A percentile compares a stretch with the other conserved stretches of the same genome.
phyloP scores from a whole-genome alignment of 2,329 filamentous ascomycete species.

The Fusarium citri region DNA sequence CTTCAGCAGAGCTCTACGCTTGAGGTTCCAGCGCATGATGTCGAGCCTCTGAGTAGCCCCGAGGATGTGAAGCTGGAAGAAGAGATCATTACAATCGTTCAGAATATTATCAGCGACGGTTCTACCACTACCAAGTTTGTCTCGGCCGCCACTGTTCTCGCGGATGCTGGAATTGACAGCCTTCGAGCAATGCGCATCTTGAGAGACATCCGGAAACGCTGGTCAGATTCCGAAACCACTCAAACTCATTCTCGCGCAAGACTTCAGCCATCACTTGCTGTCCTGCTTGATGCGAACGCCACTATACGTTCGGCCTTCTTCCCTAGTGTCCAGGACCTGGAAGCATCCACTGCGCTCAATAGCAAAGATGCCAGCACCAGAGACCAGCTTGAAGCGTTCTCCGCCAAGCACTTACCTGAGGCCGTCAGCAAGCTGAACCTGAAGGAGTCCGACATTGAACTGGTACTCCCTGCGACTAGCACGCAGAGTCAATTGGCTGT shows the following conservation, averaged over 20 bases:
- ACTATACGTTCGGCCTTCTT: constrained; percentile 17
- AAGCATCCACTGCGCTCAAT: fast-evolving
- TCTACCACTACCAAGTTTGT: fast-evolving
- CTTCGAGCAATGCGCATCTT: constrained; percentile 24
- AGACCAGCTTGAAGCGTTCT: neutral
- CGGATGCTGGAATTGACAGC: constrained; percentile 14
- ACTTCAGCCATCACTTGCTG: constrained; percentile 10
- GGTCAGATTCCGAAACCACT: neutral
- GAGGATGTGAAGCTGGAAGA: neutral
- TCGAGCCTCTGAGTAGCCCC: neutral
- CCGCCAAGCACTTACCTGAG: neutral
- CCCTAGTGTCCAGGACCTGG: fast-evolving
- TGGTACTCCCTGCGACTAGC: constrained; percentile 11
- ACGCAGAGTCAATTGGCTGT: constrained; percentile 25
- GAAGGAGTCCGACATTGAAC: neutral
- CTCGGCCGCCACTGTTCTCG: neutral
- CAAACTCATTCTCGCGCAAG: neutral
- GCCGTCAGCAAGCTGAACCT: neutral
- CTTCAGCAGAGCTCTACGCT: fast-evolving
- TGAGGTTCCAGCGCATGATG: fast-evolving
- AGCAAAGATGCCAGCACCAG: neutral
- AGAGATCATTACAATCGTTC: neutral
- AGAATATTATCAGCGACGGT: neutral
- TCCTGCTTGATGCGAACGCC: neutral
- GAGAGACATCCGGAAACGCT: constrained; percentile 12